These are phyloP conservation scores for Phytophthora ramorum DNA, from an alignment of 352 stramenopile genomes.

Conservation along the genomic window DNA sequence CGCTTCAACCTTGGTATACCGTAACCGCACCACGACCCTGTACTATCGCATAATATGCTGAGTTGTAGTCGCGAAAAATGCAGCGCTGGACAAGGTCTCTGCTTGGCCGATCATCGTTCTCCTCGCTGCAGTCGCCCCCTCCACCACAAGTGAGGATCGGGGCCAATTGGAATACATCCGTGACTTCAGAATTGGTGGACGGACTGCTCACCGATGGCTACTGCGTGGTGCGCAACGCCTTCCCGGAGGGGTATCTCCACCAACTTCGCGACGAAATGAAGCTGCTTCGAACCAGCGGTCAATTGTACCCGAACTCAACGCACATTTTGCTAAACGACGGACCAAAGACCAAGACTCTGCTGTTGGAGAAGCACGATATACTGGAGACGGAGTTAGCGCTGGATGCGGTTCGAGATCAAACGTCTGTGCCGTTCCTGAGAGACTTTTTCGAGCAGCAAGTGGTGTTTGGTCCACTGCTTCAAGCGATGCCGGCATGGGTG, in stretches of 20 bases:
- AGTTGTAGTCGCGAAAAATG: conserved; percentile 2
- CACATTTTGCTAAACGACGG: conserved; percentile 65
- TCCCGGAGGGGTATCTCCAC: conserved; percentile 51
- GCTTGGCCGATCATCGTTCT: conserved; percentile 3
- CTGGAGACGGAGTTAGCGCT: conserved; percentile 83
- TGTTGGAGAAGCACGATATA: conserved; percentile 84
- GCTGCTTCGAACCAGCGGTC: conserved; percentile 38
- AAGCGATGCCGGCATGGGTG: conserved; percentile 49
- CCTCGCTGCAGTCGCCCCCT: conserved; percentile 2
- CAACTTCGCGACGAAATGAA: conserved; percentile 65
- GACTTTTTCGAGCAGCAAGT: conserved; percentile 70
- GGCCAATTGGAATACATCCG: conserved; percentile 38
- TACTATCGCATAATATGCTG: conserved; percentile 19
- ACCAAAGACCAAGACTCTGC: conserved; percentile 40
- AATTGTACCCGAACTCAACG: conserved; percentile 83
- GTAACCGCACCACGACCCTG: too few relatives aligned
- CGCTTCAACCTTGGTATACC: conserved; percentile 8
- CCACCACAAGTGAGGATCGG: conserved; percentile 9
- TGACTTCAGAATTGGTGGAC: conserved; percentile 36
- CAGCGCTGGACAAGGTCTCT: conserved; percentile 6
- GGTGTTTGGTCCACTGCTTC: conserved; percentile 52
- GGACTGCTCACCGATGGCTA: conserved; percentile 60
- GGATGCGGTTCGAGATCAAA: conserved; percentile 28
- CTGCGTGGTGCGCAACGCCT: conserved; percentile 55
- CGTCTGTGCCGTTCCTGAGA: conserved; percentile 50